Conservation (phyloP, 2,329 filamentous ascomycete genomes). For the Neoascochyta sp. region DNA sequence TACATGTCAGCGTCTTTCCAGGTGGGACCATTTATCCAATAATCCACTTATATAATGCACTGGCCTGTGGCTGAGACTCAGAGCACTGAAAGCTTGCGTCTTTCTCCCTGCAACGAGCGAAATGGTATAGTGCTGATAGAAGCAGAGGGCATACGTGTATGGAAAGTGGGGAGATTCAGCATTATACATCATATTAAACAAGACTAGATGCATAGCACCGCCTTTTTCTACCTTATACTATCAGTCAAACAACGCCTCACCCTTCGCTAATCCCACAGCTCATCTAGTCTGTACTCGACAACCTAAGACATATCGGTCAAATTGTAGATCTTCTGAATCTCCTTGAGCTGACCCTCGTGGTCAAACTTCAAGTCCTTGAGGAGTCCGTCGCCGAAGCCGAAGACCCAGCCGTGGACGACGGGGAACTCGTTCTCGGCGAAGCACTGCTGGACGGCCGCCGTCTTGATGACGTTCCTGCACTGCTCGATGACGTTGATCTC, state of each 20-base stretch:
- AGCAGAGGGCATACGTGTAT: no score
- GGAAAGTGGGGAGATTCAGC: no score
- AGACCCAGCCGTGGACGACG: conserved; percentile 71
- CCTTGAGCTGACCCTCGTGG: conserved; percentile 54
- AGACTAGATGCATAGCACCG: no score
- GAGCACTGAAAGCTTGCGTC: no score
- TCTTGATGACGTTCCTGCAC: conserved; percentile 40
- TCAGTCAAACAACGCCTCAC: not conserved
- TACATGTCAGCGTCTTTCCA: no score
- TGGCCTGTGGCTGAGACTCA: no score
- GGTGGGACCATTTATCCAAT: no score
- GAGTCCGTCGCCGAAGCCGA: conserved; percentile 64
- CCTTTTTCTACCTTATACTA: no score
- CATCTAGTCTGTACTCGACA: not conserved
- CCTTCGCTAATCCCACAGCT: conserved; percentile 6
- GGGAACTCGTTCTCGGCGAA: conserved; percentile 62
- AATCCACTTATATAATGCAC: no score
- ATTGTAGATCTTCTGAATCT: conserved; percentile 65
- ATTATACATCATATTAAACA: no score
- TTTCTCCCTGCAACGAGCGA: no score
- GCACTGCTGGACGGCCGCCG: conserved; percentile 55
- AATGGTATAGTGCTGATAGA: no score
- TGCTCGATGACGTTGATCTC: conserved; percentile 40
- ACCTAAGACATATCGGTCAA: conserved; percentile 19
- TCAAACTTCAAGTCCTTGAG: conserved; percentile 63